These are phyloP conservation scores for Tuber brumale DNA, from an alignment of 495 filamentous ascomycete species.

Conservation along the genomic window DNA sequence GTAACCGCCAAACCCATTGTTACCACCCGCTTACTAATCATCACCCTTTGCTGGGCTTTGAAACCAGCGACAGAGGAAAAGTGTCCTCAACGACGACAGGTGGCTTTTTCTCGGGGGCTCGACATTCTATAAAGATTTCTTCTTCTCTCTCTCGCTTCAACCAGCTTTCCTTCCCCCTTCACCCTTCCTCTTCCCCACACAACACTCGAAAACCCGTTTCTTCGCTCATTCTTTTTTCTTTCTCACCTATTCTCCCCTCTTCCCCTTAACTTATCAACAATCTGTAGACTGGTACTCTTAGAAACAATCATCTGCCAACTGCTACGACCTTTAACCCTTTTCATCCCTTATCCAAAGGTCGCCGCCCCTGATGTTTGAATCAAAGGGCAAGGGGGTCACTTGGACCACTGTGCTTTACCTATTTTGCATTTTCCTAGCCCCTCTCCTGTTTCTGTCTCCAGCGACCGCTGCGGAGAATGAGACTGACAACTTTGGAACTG, in stretches of 20 bases:
- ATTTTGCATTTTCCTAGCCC: constrained; percentile 69
- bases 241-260: constrained; percentile 20
- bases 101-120: constrained; percentile 31
- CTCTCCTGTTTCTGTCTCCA: constrained; percentile 65
- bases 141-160: constrained; percentile 19
- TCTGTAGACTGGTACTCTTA: not conserved
- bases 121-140: constrained; percentile 34
- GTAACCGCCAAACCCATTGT: constrained; percentile 7
- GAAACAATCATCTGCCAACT: constrained; percentile 12
- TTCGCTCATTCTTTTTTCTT: constrained; percentile 7
- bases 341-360: constrained; percentile 24
- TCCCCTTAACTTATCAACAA: constrained; percentile 19
- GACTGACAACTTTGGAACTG: constrained; percentile 73
- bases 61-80: constrained; percentile 32
- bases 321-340: constrained; percentile 17
- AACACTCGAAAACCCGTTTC: not conserved
- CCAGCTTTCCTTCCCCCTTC: constrained; percentile 17
- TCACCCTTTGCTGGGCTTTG: constrained; percentile 1
- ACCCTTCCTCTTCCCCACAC: constrained; percentile 12
- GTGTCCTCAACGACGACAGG: constrained; percentile 39
- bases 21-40: constrained; percentile 18
- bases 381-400: constrained; percentile 44
- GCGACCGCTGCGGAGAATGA: constrained; percentile 69
- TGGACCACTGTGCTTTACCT: constrained; percentile 79
- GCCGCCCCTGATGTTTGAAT: constrained; percentile 37